A percentile compares a stretch with the other conserved stretches of the same genome.
phyloP scores from a whole-genome alignment of 192 early-diverging fungal genomes.

The Gryganskiella cystojenkinii region DNA sequence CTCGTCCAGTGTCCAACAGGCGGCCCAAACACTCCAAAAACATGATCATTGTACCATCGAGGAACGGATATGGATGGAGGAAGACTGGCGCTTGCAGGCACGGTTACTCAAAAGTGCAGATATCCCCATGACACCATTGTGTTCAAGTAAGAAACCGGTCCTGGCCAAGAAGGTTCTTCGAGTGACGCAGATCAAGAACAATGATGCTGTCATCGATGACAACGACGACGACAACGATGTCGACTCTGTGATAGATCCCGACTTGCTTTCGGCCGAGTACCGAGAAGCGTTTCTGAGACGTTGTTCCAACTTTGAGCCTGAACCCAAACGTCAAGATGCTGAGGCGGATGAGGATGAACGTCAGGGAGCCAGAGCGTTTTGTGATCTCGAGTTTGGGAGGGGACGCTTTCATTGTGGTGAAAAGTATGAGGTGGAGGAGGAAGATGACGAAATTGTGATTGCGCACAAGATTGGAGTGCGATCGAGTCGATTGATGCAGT shows the following conservation, averaged over 20 bases:
- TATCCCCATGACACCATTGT: background rate
- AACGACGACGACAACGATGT: background rate
- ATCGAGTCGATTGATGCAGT: background rate
- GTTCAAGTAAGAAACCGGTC: background rate
- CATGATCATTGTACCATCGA: constrained; percentile 30
- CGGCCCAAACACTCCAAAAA: constrained; percentile 26
- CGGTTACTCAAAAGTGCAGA: constrained; percentile 4
- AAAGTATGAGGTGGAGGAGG: background rate
- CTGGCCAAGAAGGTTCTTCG: background rate
- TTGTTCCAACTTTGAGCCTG: background rate
- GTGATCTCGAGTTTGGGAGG: background rate
- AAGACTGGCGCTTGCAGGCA: constrained; percentile 37
- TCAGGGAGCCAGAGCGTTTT: too few relatives aligned
- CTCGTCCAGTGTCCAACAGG: constrained; percentile 18
- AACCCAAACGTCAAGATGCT: too few relatives aligned
- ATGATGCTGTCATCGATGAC: background rate
- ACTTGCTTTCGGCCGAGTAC: background rate
- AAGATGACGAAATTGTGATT: background rate
- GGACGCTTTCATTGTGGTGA: background rate
- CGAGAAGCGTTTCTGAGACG: background rate
- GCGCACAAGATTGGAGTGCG: constrained; percentile 3
- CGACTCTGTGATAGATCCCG: background rate
- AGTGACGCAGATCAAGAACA: background rate
- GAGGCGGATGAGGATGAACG: too few relatives aligned
- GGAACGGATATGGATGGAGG: constrained; percentile 30